Evolutionary conservation across 352 stramenopile species (phyloP).

Genomic region (Elongisporangium undulatum): DNA sequence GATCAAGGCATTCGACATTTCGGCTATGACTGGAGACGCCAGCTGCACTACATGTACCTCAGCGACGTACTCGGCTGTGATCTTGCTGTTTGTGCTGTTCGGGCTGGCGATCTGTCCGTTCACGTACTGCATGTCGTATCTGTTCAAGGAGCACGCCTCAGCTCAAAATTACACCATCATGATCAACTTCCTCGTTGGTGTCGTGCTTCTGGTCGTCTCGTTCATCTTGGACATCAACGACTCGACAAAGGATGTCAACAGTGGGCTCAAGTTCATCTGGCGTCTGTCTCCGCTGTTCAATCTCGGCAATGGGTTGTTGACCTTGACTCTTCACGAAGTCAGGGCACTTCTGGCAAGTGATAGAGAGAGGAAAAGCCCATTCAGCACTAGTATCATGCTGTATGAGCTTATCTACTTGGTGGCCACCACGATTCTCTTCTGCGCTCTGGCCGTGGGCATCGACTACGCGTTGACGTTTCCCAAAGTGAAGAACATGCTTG

Average conservation of each 20-base stretch:
- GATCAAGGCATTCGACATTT: constrained; percentile 45
- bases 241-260: constrained; percentile 38
- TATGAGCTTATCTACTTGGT: constrained; percentile 55
- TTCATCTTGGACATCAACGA: constrained; percentile 50
- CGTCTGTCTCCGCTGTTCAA: constrained; percentile 64
- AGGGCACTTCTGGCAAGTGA: constrained; percentile 16
- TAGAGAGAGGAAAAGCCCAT: constrained; percentile 39
- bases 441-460: constrained; percentile 31
- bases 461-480: constrained; percentile 57
- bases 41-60: constrained; percentile 42
- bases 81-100: constrained; percentile 56
- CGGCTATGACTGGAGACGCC: constrained; percentile 32
- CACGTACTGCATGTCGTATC: too few relatives aligned
- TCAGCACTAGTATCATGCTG: constrained; percentile 49
- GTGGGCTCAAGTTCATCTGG: constrained; percentile 65
- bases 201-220: constrained; percentile 52
- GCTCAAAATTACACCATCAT: constrained; percentile 74
- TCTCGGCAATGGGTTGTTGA: constrained; percentile 40
- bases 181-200: constrained; percentile 62
- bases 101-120: constrained; percentile 53
- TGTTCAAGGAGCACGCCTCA: constrained; percentile 56
- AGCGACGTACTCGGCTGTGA: constrained; percentile 37
- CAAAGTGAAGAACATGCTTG: constrained; percentile 22
- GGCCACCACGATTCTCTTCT: constrained; percentile 37
- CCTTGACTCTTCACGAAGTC: constrained; percentile 35